A percentile compares a stretch with the other conserved stretches of the same genome.
Evolutionary conservation across 2,329 filamentous ascomycete species (phyloP).

Genomic region (Aschersonia sp.): DNA sequence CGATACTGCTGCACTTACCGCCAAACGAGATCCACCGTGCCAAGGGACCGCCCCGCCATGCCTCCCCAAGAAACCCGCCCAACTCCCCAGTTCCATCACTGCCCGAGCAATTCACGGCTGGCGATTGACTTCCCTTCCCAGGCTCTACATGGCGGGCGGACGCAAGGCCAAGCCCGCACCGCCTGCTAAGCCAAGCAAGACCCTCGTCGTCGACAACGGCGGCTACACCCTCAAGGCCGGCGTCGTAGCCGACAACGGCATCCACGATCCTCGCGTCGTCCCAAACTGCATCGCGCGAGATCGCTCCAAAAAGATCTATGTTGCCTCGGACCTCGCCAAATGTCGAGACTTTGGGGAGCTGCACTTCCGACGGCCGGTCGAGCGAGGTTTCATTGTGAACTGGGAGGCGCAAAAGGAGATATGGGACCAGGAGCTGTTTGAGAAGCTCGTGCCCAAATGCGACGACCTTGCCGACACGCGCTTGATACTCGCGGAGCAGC

Average conservation of each 20-base stretch:
- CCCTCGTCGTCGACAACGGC: slow-evolving; percentile 87
- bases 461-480: slow-evolving; percentile 64
- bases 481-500: slow-evolving; percentile 70
- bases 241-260: slow-evolving; percentile 38
- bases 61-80: too few relatives aligned
- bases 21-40: background rate
- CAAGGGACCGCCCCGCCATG: too few relatives aligned
- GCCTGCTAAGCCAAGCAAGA: slow-evolving; percentile 42
- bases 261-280: slow-evolving; percentile 51
- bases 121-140: too few relatives aligned
- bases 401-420: slow-evolving; percentile 95
- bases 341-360: slow-evolving; percentile 86
- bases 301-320: slow-evolving; percentile 63
- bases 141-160: slow-evolving; percentile 24
- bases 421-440: slow-evolving; percentile 80
- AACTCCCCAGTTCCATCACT: too few relatives aligned
- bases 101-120: too few relatives aligned
- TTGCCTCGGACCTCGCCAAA: slow-evolving; percentile 62
- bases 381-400: slow-evolving; percentile 89
- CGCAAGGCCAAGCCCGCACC: slow-evolving; percentile 38
- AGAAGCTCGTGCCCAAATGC: slow-evolving; percentile 49
- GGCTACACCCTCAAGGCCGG: slow-evolving; percentile 86
- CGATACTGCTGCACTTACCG: background rate
- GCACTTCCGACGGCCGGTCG: slow-evolving; percentile 73
- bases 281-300: slow-evolving; percentile 84